These are phyloP conservation scores for Cokeromyces recurvatus DNA, from an alignment of 371 early-diverging fungal species.

Conservation along the genomic window DNA sequence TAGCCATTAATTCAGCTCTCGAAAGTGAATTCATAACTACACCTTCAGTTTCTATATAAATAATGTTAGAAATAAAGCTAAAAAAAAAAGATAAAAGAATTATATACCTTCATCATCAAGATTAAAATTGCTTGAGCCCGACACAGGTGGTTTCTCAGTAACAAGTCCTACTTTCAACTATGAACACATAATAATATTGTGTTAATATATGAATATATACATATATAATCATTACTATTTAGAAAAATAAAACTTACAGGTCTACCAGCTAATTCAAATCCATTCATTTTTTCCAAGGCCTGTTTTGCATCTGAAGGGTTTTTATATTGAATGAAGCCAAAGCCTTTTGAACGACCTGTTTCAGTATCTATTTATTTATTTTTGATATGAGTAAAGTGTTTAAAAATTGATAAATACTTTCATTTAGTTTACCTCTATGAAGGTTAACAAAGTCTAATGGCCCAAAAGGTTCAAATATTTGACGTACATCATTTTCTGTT, in stretches of 20 bases:
- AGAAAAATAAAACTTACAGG: conserved; percentile 5
- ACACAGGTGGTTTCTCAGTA: conserved; percentile 55
- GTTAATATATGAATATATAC: background rate
- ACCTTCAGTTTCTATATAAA: conserved; percentile 56
- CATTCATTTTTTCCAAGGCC: conserved; percentile 86
- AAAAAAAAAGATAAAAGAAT: background rate
- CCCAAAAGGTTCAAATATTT: conserved; percentile 87
- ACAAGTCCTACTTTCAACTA: conserved; percentile 83
- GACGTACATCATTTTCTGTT: conserved; percentile 79
- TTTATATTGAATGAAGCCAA: conserved; percentile 82
- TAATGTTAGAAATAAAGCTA: background rate
- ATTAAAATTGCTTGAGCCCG: conserved; percentile 22
- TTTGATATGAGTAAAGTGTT: too few species aligned
- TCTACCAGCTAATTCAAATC: conserved; percentile 63
- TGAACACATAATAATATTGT: background rate
- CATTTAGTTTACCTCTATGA: conserved; percentile 43
- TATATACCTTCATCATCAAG: conserved; percentile 55
- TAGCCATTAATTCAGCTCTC: conserved; percentile 83
- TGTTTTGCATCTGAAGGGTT: conserved; percentile 72
- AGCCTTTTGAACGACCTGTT: conserved; percentile 83
- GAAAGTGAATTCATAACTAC: conserved; percentile 70
- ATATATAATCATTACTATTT: background rate
- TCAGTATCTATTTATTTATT: conserved; percentile 55
- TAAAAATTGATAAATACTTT: background rate
- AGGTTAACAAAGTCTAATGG: conserved; percentile 79